phyloP scores from a whole-genome alignment of 768 basidiomycete genomes.

The Pleurotus tuber-regium region DNA sequence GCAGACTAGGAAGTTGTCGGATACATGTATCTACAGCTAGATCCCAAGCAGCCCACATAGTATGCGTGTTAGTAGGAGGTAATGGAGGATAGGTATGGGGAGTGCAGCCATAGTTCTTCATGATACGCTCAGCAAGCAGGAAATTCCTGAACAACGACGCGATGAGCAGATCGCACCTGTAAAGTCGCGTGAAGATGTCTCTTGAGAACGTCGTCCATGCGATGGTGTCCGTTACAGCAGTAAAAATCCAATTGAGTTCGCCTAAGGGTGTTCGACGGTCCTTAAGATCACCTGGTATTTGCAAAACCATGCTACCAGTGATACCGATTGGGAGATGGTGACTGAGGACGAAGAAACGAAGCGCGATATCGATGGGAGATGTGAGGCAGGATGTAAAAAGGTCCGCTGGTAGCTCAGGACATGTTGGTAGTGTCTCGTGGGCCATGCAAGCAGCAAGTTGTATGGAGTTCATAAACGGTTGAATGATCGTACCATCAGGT shows the following conservation, averaged over 20 bases:
- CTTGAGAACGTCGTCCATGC: constrained; percentile 97
- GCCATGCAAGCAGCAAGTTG: constrained; percentile 94
- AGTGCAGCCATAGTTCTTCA: constrained; percentile 97
- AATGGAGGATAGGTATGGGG: constrained; percentile 91
- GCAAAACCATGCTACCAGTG: constrained; percentile 87
- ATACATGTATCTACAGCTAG: constrained; percentile 93
- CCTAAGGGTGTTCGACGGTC: constrained; percentile 95
- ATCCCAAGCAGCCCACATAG: constrained; percentile 97
- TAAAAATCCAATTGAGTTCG: constrained; percentile 99
- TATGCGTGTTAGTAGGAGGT: constrained; percentile 95
- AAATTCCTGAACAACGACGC: constrained; percentile 98
- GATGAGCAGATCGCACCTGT: constrained; percentile 92
- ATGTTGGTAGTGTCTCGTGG: constrained; percentile 89
- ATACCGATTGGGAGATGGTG: constrained; percentile 81
- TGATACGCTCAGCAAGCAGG: constrained; percentile 93
- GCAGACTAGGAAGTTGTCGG: constrained; percentile 85
- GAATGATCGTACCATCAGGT: constrained; percentile 43
- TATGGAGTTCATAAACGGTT: constrained; percentile 82
- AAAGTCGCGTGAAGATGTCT: constrained; percentile 90
- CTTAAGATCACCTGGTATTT: constrained; percentile 94
- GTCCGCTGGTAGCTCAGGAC: constrained; percentile 95
- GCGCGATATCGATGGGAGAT: constrained; percentile 95
- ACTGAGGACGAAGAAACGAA: constrained; percentile 91
- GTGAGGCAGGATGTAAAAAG: constrained; percentile 97
- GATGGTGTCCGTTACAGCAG: constrained; percentile 97